Evolutionary conservation across 164 flowering plant genomes (phyloP).

Genomic region (Magnolia officinalis): DNA sequence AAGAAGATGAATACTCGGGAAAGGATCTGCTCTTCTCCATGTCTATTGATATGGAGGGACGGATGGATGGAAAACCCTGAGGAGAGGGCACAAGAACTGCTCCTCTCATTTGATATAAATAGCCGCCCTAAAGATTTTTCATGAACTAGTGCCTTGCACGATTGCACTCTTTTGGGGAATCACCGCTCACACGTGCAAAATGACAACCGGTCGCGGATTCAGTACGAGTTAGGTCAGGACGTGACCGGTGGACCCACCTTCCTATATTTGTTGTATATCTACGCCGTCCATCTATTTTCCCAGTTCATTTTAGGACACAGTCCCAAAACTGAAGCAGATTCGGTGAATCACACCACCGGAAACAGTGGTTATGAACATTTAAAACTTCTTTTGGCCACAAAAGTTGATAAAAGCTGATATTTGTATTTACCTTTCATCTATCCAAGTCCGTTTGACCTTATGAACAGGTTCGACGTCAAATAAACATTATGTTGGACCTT

Average conservation of each 20-base stretch:
- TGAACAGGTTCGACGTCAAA: too few relatives aligned
- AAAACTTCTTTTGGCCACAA: too few relatives aligned
- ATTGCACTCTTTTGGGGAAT: not conserved
- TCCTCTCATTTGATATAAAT: not conserved
- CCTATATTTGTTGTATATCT: not conserved
- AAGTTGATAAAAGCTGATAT: too few relatives aligned
- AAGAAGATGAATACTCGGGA: slow-evolving; percentile 39
- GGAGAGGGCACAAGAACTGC: not conserved
- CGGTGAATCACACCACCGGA: too few relatives aligned
- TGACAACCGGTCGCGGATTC: not conserved
- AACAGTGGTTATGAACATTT: too few relatives aligned
- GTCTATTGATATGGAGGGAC: not conserved
- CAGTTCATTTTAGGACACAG: too few relatives aligned
- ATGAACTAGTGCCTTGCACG: too few relatives aligned
- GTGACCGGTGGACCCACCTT: not conserved
- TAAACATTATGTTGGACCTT: too few relatives aligned
- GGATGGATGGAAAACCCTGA: not conserved
- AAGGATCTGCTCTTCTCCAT: slow-evolving; percentile 68
- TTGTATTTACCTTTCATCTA: too few relatives aligned
- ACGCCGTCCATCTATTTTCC: too few relatives aligned
- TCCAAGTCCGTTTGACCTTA: too few relatives aligned
- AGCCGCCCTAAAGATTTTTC: not conserved
- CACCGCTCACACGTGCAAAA: not conserved
- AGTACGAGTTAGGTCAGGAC: not conserved
- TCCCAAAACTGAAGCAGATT: too few relatives aligned